Percentiles rank a stretch among this genome's conserved stretches.
Evolutionary conservation across 208 protist genomes (phyloP).

Genomic region (Kentomonas sorsogonicus): DNA sequence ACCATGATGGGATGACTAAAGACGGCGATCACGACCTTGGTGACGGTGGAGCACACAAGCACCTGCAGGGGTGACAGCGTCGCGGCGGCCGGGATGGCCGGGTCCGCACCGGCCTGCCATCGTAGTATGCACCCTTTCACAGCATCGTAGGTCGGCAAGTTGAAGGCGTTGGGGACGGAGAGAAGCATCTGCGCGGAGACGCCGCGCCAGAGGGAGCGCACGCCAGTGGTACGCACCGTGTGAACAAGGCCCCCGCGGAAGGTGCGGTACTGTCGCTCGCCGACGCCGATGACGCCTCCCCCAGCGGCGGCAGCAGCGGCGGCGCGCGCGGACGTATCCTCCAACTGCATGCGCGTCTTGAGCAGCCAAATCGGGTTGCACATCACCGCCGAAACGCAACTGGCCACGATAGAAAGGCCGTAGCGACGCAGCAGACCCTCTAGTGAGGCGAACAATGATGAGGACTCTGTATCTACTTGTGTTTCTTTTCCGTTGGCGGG

Average conservation of each 20-base stretch:
- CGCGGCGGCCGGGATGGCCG: not conserved
- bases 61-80: conserved; percentile 49
- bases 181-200: conserved; percentile 73
- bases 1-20: conserved; percentile 63
- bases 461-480: too few relatives aligned
- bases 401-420: conserved; percentile 56
- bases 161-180: conserved; percentile 74
- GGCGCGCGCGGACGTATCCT: conserved; percentile 23
- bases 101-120: too few relatives aligned
- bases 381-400: conserved; percentile 42
- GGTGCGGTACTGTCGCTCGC: conserved; percentile 33
- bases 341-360: conserved; percentile 88
- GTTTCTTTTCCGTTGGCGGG: too few relatives aligned
- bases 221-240: conserved; percentile 44
- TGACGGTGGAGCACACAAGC: conserved; percentile 49
- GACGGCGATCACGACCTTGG: conserved; percentile 51
- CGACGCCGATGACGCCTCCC: too few relatives aligned
- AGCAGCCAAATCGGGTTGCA: conserved; percentile 88
- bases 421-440: conserved; percentile 43
- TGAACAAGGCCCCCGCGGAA: conserved; percentile 56
- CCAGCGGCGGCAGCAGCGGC: conserved; percentile 7
- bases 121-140: conserved; percentile 38
- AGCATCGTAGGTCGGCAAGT: conserved; percentile 78
- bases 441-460: conserved; percentile 4
- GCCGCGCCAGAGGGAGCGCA: conserved; percentile 73